These are phyloP conservation scores for Penicillium sp. DNA, from an alignment of 2,329 filamentous ascomycete genomes.

Conservation along the genomic window DNA sequence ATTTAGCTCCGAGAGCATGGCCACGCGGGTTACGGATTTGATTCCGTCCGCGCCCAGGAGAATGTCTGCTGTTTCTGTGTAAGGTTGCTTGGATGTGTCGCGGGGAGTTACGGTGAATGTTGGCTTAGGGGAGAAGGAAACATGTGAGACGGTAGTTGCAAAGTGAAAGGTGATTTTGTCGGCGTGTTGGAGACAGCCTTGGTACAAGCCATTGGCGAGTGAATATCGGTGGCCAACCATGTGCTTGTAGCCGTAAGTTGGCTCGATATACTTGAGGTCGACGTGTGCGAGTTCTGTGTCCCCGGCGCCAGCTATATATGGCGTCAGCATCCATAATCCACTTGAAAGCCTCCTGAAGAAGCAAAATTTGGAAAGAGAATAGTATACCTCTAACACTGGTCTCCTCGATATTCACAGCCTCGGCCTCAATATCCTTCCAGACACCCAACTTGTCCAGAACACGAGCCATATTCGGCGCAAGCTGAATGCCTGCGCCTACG, in stretches of 20 bases:
- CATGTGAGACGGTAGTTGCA: constrained; percentile 58
- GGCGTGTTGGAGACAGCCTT: constrained; percentile 68
- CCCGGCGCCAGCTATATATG: constrained; percentile 62
- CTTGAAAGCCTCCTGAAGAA: not conserved
- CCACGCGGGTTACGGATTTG: constrained; percentile 53
- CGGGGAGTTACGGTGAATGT: constrained; percentile 65
- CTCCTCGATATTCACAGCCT: constrained; percentile 72
- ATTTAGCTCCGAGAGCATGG: constrained; percentile 46
- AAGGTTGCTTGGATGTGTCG: constrained; percentile 53
- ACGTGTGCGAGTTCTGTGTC: constrained; percentile 74
- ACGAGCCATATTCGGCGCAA: constrained; percentile 80
- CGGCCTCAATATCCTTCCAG: constrained; percentile 71
- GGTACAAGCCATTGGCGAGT: constrained; percentile 70
- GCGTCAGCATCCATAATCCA: not conserved
- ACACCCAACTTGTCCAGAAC: constrained; percentile 75
- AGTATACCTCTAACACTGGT: constrained; percentile 71
- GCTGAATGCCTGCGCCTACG: constrained; percentile 82
- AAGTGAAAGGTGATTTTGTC: constrained; percentile 71
- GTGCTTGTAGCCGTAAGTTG: constrained; percentile 75
- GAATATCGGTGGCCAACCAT: constrained; percentile 79
- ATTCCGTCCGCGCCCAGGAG: constrained; percentile 61
- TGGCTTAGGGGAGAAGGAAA: constrained; percentile 66
- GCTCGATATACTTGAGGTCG: constrained; percentile 67
- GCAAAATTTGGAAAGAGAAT: not conserved
- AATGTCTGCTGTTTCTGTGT: constrained; percentile 56